A percentile compares a stretch with the other conserved stretches of the same genome.
These are phyloP conservation scores for Colletotrichum shisoi DNA, from an alignment of 2,329 filamentous ascomycete genomes.

Conservation along the genomic window DNA sequence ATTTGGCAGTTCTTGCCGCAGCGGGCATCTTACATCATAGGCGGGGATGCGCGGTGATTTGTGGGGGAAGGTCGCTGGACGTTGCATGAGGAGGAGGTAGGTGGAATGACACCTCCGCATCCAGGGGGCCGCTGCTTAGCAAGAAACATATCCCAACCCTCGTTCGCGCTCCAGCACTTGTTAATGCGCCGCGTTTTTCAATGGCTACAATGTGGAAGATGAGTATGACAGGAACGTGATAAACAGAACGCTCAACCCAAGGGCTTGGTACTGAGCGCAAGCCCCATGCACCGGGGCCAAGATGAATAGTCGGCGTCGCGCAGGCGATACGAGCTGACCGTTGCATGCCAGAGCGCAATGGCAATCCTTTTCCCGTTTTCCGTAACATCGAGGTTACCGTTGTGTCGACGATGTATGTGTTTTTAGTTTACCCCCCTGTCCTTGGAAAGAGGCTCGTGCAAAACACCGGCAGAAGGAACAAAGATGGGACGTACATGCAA, in stretches of 20 bases:
- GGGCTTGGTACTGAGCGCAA: conserved; percentile 27
- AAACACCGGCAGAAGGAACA: conserved; percentile 20
- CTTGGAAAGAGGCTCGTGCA: conserved; percentile 19
- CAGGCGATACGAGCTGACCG: conserved; percentile 17
- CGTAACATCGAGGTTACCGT: not conserved
- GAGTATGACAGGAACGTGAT: not conserved
- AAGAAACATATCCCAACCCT: conserved; percentile 36
- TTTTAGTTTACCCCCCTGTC: not conserved
- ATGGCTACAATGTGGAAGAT: no score
- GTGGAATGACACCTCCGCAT: conserved; percentile 36
- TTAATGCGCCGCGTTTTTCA: no score
- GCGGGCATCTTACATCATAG: conserved; percentile 34
- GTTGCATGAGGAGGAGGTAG: conserved; percentile 35
- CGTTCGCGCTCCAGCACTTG: not conserved
- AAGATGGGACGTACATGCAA: conserved; percentile 34
- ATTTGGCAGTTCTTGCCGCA: conserved; percentile 22
- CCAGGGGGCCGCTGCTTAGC: conserved; percentile 33
- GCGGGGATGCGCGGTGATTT: conserved; percentile 30
- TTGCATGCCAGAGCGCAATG: conserved; percentile 16
- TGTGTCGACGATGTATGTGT: not conserved
- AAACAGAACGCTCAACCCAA: conserved; percentile 6
- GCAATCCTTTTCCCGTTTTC: not conserved
- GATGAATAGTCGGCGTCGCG: conserved; percentile 4
- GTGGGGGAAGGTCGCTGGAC: conserved; percentile 25
- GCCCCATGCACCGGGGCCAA: conserved; percentile 30